These are phyloP conservation scores for Tricholoma saponaceum DNA, from an alignment of 768 basidiomycete genomes.

Conservation along the genomic window DNA sequence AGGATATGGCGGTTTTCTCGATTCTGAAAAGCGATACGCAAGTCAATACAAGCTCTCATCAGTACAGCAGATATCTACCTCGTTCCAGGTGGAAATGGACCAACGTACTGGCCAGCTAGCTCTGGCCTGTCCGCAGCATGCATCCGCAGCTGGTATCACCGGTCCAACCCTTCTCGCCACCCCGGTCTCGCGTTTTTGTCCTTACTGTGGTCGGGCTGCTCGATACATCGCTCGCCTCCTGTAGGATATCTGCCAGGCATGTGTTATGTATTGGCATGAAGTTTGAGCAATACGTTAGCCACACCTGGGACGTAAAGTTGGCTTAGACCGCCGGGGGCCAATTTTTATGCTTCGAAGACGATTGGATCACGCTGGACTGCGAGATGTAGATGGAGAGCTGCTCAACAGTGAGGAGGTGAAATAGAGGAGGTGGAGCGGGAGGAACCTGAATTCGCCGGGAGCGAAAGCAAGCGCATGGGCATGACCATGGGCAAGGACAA, in stretches of 20 bases:
- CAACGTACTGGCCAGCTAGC: constrained; percentile 77
- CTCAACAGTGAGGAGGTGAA: constrained; percentile 25
- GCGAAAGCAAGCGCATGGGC: constrained; percentile 6
- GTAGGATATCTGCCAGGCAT: constrained; percentile 30
- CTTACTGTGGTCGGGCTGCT: constrained; percentile 35
- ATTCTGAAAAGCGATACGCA: constrained; percentile 46
- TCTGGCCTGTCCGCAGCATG: constrained; percentile 87
- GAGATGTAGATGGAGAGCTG: constrained; percentile 18
- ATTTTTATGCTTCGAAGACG: constrained; percentile 25
- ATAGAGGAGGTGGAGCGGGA: constrained; percentile 36
- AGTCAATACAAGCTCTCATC: background rate
- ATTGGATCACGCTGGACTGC: constrained; percentile 13
- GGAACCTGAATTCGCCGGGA: constrained; percentile 28
- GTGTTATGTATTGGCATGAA: constrained; percentile 78
- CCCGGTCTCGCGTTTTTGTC: constrained; percentile 62
- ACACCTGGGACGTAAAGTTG: constrained; percentile 85
- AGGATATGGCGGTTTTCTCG: constrained; percentile 70
- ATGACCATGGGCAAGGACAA: constrained; percentile 2
- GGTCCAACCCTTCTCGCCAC: constrained; percentile 76
- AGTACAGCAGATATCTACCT: constrained; percentile 8
- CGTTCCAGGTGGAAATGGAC: constrained; percentile 64
- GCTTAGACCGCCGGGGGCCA: constrained; percentile 85
- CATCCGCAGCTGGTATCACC: constrained; percentile 90
- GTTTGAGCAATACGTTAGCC: constrained; percentile 90
- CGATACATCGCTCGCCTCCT: constrained; percentile 13